Evolutionary conservation across 208 protist genomes (phyloP).

Genomic region (Leishmania tarentolae): DNA sequence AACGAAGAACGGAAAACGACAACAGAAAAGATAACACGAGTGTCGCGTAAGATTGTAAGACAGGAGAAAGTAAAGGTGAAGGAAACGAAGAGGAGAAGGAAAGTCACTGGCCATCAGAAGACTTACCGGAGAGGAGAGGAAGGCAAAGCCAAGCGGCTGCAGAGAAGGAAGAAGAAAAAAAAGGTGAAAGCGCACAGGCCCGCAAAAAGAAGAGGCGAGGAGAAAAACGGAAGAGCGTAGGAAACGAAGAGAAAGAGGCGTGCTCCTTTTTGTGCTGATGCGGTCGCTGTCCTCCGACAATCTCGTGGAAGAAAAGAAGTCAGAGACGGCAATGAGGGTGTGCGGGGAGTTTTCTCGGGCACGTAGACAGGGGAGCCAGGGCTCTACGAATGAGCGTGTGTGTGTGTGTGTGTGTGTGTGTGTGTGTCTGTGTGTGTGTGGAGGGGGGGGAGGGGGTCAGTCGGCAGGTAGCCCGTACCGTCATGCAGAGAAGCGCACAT

Average conservation of each 20-base stretch:
- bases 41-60: no score
- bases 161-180: neutral
- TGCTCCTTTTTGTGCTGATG: neutral
- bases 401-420: neutral
- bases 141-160: neutral
- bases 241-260: neutral
- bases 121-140: neutral
- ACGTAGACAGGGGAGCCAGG: neutral
- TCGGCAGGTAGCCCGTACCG: neutral
- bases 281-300: neutral
- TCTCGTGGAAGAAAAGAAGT: neutral
- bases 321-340: neutral
- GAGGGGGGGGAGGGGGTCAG: no score
- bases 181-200: neutral
- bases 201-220: neutral
- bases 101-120: neutral
- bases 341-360: neutral
- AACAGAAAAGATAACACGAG: no score
- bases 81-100: no score
- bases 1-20: no score
- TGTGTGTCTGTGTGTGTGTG: neutral
- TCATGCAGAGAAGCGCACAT: neutral
- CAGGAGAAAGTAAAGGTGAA: no score
- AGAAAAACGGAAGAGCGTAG: neutral
- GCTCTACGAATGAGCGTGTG: neutral